Evolutionary conservation across 352 stramenopile genomes (phyloP).

Genomic region (Globisporangium alternatum): DNA sequence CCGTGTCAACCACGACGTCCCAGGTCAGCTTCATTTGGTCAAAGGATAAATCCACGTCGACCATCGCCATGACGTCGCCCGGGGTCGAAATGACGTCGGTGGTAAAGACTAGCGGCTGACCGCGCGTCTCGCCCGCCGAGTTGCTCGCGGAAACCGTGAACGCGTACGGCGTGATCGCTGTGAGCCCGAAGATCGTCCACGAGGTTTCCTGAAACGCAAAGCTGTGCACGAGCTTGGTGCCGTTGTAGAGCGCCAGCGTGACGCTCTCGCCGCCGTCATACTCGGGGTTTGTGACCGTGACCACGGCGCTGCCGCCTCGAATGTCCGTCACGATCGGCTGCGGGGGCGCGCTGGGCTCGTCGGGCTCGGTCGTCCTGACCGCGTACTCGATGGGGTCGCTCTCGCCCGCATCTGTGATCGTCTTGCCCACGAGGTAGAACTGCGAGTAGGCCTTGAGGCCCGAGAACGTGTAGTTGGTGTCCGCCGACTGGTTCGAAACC

Average conservation of each 20-base stretch:
- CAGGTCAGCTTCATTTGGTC: slow-evolving; percentile 39
- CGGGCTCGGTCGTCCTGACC: slow-evolving; percentile 19
- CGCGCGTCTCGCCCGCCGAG: slow-evolving; percentile 26
- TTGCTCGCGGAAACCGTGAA: slow-evolving; percentile 42
- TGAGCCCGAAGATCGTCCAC: slow-evolving; percentile 32
- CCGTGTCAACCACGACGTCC: slow-evolving; percentile 35
- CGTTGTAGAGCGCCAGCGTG: slow-evolving; percentile 31
- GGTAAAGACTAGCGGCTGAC: slow-evolving; percentile 20
- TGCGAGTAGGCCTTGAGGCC: slow-evolving; percentile 21
- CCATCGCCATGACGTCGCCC: slow-evolving; percentile 26
- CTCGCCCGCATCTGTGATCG: slow-evolving; percentile 21
- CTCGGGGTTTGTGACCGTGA: slow-evolving; percentile 17
- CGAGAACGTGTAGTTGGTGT: slow-evolving; percentile 16
- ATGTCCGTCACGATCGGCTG: slow-evolving; percentile 20
- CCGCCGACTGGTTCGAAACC: neutral
- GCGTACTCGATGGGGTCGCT: slow-evolving; percentile 15
- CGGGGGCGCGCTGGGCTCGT: slow-evolving; percentile 22
- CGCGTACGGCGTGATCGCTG: slow-evolving; percentile 32
- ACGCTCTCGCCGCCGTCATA: slow-evolving; percentile 47
- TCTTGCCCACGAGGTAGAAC: slow-evolving; percentile 25
- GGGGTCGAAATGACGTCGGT: slow-evolving; percentile 38
- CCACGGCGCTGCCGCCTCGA: slow-evolving; percentile 23
- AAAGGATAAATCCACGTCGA: slow-evolving; percentile 25
- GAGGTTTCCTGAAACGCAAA: slow-evolving; percentile 22
- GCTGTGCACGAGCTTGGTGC: slow-evolving; percentile 11